A percentile compares a stretch with the other conserved stretches of the same genome.
phyloP scores from a whole-genome alignment of 2,329 filamentous ascomycete genomes.

The Eutypella sp. region DNA sequence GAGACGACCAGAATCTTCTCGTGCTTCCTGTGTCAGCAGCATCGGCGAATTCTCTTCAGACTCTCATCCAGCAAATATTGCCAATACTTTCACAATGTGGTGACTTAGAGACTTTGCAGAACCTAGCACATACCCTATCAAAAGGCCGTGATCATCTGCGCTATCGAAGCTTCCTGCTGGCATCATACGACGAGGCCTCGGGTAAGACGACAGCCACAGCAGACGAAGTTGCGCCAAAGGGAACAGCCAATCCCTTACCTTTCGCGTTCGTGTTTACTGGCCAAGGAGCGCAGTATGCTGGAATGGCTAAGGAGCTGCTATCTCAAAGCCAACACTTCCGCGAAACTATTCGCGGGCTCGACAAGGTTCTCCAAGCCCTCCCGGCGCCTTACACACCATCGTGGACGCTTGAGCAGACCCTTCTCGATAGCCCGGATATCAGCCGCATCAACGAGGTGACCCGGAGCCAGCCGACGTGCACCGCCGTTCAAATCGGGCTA shows the following conservation, averaged over 20 bases:
- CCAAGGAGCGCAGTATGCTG: conserved; percentile 26
- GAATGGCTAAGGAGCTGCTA: conserved; percentile 27
- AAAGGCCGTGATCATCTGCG: not conserved
- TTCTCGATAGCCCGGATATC: conserved; percentile 2
- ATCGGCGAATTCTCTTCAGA: not conserved
- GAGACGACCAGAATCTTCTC: not conserved
- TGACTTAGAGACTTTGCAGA: not conserved
- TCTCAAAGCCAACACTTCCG: conserved; percentile 10
- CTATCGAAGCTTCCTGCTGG: not conserved
- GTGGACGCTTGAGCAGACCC: conserved; percentile 10
- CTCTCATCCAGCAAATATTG: not conserved
- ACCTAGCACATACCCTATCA: not conserved
- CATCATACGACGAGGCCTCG: not conserved
- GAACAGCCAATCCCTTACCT: not conserved
- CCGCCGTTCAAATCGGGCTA: conserved; percentile 19
- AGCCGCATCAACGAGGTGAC: conserved; percentile 6
- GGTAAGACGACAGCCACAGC: not conserved
- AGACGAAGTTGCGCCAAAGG: not conserved
- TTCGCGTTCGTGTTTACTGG: conserved; percentile 20
- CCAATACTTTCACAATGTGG: not conserved
- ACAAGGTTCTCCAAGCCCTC: conserved; percentile 4
- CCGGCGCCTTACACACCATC: not conserved
- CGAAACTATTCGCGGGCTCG: conserved; percentile 10
- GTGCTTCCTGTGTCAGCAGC: conserved; percentile 2
- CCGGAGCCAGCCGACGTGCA: conserved; percentile 15